A percentile compares a stretch with the other conserved stretches of the same genome.
Evolutionary conservation across 208 protist species (phyloP).

Genomic region (Crithidia acanthocephali): DNA sequence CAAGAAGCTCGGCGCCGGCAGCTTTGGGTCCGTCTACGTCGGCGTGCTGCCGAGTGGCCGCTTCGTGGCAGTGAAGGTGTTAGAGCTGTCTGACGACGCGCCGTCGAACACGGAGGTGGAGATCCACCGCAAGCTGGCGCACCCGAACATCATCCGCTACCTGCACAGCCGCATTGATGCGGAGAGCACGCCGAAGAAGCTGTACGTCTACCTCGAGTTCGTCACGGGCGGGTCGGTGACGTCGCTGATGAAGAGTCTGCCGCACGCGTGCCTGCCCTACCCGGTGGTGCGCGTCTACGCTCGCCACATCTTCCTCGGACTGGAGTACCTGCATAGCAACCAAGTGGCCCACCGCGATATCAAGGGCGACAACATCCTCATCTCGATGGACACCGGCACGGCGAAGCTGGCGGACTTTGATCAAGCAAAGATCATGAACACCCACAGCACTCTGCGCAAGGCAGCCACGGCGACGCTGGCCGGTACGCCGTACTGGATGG

Average conservation of each 20-base stretch:
- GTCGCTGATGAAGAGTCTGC: slow-evolving; percentile 89
- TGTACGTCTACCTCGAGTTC: slow-evolving; percentile 94
- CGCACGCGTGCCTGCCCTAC: slow-evolving; percentile 72
- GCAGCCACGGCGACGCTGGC: slow-evolving; percentile 88
- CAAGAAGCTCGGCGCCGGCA: slow-evolving; percentile 91
- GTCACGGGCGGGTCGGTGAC: slow-evolving; percentile 92
- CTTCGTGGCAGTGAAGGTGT: slow-evolving; percentile 91
- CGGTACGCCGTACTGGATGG: slow-evolving; percentile 93
- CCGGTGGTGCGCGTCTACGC: slow-evolving; percentile 85
- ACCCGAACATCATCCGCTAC: slow-evolving; percentile 94
- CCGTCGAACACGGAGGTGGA: slow-evolving; percentile 89
- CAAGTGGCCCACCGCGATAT: slow-evolving; percentile 92
- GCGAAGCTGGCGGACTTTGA: slow-evolving; percentile 99
- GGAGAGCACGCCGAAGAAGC: slow-evolving; percentile 82
- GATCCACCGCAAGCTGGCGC: slow-evolving; percentile 89
- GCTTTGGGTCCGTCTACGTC: slow-evolving; percentile 89
- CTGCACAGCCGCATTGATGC: slow-evolving; percentile 81
- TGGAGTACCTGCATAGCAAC: slow-evolving; percentile 90
- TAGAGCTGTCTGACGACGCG: slow-evolving; percentile 85
- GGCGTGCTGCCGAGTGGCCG: slow-evolving; percentile 86
- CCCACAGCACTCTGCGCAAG: slow-evolving; percentile 81
- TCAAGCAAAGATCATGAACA: slow-evolving; percentile 95
- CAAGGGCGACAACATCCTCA: slow-evolving; percentile 93
- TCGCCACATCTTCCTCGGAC: slow-evolving; percentile 87
- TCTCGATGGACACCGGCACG: slow-evolving; percentile 93